Evolutionary conservation across 2,329 filamentous ascomycete genomes (phyloP), one percentile per base, ranked within the genome.

Genomic region (Alternaria consortialis): DNA sequence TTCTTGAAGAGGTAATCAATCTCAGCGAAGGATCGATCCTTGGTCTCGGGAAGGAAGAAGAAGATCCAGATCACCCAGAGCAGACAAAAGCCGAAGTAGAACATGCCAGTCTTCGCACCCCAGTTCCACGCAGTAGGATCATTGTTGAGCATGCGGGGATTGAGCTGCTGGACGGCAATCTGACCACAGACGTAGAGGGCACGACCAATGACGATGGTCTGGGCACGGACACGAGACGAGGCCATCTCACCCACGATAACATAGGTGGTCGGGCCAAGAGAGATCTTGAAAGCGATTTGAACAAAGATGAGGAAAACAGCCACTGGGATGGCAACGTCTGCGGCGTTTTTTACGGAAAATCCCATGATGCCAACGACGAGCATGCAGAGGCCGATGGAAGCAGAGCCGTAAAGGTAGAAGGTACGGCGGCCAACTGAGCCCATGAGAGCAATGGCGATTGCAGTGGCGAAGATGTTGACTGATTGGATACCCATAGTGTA

Each of bases 231-330:
- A 5, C 92, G 86, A n/a, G 91, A 87, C 1, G 91, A 92, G 1
- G 91, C 92, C 37, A 96, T 79, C 77, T 96, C 92, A 1, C 90
- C 86, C 4, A 95, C 92, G 6, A 96, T 85, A 0, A 91, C 94
- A 80, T 94, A 96, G 77, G 90, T 92, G 11, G 95, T 91, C 0
- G 92, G 94, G 36, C 92, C 92, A 42, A 96, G 92, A 0, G 59
- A 62, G 25, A 62, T 52, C 40, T 62, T 62, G 59, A 62, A 62
- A 53, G 62, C 64, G 17, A 64, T 62, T 7, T 65, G 63, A 25
- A 65, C 60, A 31, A 65, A 62, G 17, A 62, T 62, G 29, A 65
- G 63, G 37, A 65, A 62, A 5, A 62, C 59, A 2, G 59, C 59
- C 48, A 65, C 63, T 9, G 63, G 63, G 13, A 65, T 65, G 42